Evolutionary conservation across 495 filamentous ascomycete species (phyloP).

Genomic region (Hypoxylon cercidicola): DNA sequence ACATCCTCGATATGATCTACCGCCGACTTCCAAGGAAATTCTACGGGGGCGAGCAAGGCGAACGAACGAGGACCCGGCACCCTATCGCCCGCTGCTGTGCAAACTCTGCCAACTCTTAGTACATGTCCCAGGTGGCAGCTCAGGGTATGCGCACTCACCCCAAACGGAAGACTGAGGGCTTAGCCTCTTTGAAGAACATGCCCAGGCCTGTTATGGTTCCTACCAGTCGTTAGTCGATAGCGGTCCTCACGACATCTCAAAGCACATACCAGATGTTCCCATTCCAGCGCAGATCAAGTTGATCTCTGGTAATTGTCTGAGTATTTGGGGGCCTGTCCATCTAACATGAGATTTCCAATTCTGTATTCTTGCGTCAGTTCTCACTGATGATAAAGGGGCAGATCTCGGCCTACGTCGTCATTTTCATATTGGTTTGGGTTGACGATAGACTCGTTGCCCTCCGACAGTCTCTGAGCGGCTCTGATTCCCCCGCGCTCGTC

Average conservation of each 20-base stretch:
- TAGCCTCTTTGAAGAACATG: conserved; percentile 62
- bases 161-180: conserved; percentile 61
- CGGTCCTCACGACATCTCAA: background rate
- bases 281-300: conserved; percentile 68
- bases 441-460: conserved; percentile 52
- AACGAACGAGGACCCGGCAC: conserved; percentile 67
- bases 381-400: background rate
- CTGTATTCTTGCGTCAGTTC: conserved; percentile 30
- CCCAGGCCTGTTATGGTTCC: conserved; percentile 66
- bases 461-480: conserved; percentile 53
- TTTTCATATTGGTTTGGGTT: conserved; percentile 71
- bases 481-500: conserved; percentile 66
- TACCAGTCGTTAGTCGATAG: conserved; percentile 21
- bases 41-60: conserved; percentile 60
- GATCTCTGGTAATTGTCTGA: conserved; percentile 66
- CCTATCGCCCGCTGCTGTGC: conserved; percentile 64
- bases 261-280: conserved; percentile 58
- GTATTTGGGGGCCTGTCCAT: conserved; percentile 70
- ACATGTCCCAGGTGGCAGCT: background rate
- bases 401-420: conserved; percentile 47
- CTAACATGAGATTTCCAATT: conserved; percentile 69
- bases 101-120: conserved; percentile 53
- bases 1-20: conserved; percentile 66
- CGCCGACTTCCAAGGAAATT: conserved; percentile 67
- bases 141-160: conserved; percentile 45